Conservation (phyloP, 345 rosid genomes). For the Brassica napus region DNA sequence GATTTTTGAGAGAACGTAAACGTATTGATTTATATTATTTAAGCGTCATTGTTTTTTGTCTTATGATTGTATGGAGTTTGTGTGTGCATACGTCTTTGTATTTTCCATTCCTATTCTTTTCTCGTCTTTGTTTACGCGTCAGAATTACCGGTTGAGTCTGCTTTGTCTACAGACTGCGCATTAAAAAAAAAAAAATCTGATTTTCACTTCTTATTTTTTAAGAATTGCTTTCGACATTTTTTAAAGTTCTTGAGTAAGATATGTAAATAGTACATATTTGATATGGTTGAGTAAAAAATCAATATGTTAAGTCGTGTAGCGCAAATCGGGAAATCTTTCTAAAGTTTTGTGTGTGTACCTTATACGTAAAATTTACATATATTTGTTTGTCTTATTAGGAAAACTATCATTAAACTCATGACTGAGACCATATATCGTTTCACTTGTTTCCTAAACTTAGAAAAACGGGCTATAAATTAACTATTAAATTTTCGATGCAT, state of each 20-base stretch:
- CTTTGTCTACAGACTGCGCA: constrained; percentile 3
- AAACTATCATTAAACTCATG: constrained; percentile 9
- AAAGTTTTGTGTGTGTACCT: not conserved
- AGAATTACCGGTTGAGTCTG: constrained; percentile 26
- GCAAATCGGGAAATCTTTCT: constrained; percentile 14
- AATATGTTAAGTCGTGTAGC: constrained; percentile 27
- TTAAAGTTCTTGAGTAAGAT: not conserved
- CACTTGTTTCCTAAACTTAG: constrained; percentile 10
- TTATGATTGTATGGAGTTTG: constrained; percentile 35
- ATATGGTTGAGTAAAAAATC: not conserved
- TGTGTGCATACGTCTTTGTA: constrained; percentile 30
- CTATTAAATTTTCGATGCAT: not conserved
- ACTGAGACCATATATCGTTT: constrained; percentile 24
- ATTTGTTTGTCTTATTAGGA: constrained; percentile 11
- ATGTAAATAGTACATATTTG: constrained; percentile 21
- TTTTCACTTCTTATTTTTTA: constrained; percentile 8
- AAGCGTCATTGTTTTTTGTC: not conserved
- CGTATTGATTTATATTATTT: not conserved
- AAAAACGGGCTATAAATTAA: not conserved
- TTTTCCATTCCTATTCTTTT: constrained; percentile 5
- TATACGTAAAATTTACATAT: constrained; percentile 22
- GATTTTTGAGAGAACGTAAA: not conserved
- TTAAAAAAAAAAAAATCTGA: not conserved
- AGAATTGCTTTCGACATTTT: constrained; percentile 8
- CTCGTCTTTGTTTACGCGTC: constrained; percentile 29